Base-by-base conservation (phyloP, 1,284 basidiomycete species). In the Microbotryum scabiosae region DNA sequence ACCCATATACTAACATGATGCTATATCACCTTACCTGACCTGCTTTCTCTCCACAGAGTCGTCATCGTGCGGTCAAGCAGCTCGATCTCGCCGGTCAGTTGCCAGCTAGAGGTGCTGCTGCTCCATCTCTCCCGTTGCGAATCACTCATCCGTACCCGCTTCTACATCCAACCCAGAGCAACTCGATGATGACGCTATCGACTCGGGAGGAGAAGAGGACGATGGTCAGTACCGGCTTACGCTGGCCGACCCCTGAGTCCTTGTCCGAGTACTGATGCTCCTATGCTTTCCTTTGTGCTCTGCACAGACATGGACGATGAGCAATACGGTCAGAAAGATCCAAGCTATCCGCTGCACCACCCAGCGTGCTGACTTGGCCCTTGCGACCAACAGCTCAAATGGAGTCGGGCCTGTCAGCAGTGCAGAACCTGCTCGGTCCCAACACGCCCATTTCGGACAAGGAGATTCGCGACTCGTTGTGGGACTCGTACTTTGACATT, bases 401-500 rank as follows among this genome's bases (percentile, higher is more conserved):
- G 79, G 80, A 82, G 53, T 79, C 83, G 36, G 85, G 83, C 6
- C 70, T 91, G 41, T 84, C 85, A 23, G 78, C 82, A 66, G 82
- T 91, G 21, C 80, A 84, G 61, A 76, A 79, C 18, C 74, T 86
- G 20, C 74, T 96, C 46, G 90, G 89, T 25, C 78, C 82, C 63
- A 80, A 84, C 72, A 71, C 84, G 41, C 85, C 84, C 20, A 77
- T 94, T 54, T 79, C 85, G 44, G 88, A 94, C 73, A 75, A 77
- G 46, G 80, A 83, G 55, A 87, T 98, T 74, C 84, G 82, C 71
- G 87, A 92, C 68, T 81, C 82, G 1, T 78, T 97, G 50, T 97
- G 91, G 87, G 85, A 97, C 69, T 84, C 80, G 69, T 89, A 88
- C 76, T 97, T 96, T 71, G 85, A 97, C 71, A 81, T 88, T 21